Evolutionary conservation across 495 filamentous ascomycete genomes (phyloP), one percentile per base, ranked within the genome.

Genomic region (Rostrohypoxylon terebratum): DNA sequence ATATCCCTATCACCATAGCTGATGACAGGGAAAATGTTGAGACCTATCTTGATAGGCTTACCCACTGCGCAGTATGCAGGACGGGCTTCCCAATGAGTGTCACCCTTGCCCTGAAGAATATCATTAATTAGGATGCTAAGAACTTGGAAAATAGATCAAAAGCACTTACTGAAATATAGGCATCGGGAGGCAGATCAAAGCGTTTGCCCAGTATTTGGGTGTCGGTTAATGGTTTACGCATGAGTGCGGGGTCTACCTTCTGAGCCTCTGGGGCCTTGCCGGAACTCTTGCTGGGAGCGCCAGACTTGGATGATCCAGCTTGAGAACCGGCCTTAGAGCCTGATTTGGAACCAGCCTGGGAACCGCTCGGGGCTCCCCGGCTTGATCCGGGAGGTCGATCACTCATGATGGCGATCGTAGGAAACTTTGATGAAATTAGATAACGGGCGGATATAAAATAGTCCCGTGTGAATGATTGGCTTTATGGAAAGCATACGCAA

Each of bases 1-100:
- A 97, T 84, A 0, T 83, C 81, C 5, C 78, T 82, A 18, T 73
- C 85, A 0, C 88, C 14, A 87, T 63, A 80, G 1, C 11, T 73
- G 2, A 60, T 71, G n/a, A 97, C 87, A 0, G 85, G 83, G 79
- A 88, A 97, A 7, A 93, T 88, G 79, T 99, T 99, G 57, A 96
- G 79, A 0, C 80, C 74, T 6, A 98, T 75, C 7, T 81, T 80
- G 16, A 90, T 83, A 0, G 82, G 75, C 36, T 83, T 87, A 13
- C 92, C 94, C 11, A 80, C 78, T 0, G 78, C 81, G 68, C 88
- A 90, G 79, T 87, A 90, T 21, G 60, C 73, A 1, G 75, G 77
- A 5, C 77, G 77, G 16, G 38, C 14, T 0, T 72, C 50, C 13
- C 72, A 78, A 0, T 65, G 70, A 11, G 54, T 57, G 25, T 61